phyloP scores from a whole-genome alignment of 1,284 basidiomycete genomes.

The Tremellales sp. region DNA sequence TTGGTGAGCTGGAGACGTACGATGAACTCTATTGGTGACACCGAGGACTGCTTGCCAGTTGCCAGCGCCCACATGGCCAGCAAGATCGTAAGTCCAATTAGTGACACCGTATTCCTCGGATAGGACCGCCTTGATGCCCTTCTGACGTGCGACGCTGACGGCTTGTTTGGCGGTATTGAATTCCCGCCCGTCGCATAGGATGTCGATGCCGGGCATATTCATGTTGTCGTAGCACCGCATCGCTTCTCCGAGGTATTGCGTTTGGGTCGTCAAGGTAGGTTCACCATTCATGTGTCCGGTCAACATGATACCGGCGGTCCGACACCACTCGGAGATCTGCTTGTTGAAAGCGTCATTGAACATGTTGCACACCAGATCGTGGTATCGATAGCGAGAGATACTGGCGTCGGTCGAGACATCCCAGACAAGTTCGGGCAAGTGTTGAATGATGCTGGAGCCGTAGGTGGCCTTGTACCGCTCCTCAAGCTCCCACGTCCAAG shows the following conservation, averaged over 20 bases:
- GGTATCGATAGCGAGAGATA: conserved; percentile 18
- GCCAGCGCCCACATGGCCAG: conserved; percentile 29
- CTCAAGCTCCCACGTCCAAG: conserved; percentile 20
- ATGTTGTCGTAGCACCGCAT: conserved; percentile 33
- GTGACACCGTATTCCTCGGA: conserved; percentile 33
- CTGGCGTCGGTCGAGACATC: conserved; percentile 11
- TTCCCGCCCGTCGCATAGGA: conserved; percentile 27
- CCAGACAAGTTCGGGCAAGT: conserved; percentile 25
- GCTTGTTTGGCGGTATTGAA: conserved; percentile 36
- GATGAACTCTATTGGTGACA: conserved; percentile 27
- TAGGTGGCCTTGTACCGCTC: conserved; percentile 8
- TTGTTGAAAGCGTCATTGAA: conserved; percentile 20
- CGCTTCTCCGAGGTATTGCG: conserved; percentile 22
- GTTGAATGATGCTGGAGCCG: conserved; percentile 15
- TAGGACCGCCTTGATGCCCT: conserved; percentile 21
- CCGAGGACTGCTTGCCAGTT: conserved; percentile 35
- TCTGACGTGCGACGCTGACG: conserved; percentile 19
- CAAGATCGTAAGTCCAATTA: conserved; percentile 24
- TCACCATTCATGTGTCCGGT: conserved; percentile 33
- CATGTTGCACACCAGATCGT: conserved; percentile 20
- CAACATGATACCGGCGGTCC: conserved; percentile 12
- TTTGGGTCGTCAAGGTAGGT: conserved; percentile 23
- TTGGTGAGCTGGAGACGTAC: conserved; percentile 21
- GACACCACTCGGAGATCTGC: conserved; percentile 25
- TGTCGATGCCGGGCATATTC: conserved; percentile 32